phyloP scores from a whole-genome alignment of 192 early-diverging fungal species.

The Entomortierella parvispora region DNA sequence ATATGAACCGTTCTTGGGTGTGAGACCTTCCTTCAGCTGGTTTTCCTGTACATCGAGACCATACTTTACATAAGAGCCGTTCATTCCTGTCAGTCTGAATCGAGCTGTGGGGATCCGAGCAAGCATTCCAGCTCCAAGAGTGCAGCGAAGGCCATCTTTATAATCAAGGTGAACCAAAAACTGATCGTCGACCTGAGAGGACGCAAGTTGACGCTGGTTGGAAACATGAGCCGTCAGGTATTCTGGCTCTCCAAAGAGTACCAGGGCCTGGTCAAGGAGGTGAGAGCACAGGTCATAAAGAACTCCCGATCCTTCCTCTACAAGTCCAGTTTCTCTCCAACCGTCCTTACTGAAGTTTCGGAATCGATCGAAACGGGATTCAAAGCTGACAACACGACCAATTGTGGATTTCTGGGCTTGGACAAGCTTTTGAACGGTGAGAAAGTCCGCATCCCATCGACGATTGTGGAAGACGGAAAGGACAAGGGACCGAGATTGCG shows the following conservation, averaged over 20 bases:
- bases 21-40: conserved; percentile 73
- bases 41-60: conserved; percentile 79
- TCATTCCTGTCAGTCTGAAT: conserved; percentile 74
- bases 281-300: conserved; percentile 78
- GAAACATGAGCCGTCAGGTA: conserved; percentile 66
- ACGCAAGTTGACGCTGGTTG: conserved; percentile 72
- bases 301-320: conserved; percentile 73
- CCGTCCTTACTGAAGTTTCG: conserved; percentile 73
- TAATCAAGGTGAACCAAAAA: conserved; percentile 74
- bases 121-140: conserved; percentile 75
- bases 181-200: conserved; percentile 65
- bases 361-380: conserved; percentile 81
- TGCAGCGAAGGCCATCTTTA: conserved; percentile 66
- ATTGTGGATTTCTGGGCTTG: conserved; percentile 54
- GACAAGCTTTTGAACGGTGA: conserved; percentile 74
- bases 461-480: conserved; percentile 83
- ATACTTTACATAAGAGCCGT: conserved; percentile 73
- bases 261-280: conserved; percentile 72
- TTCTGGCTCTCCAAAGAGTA: conserved; percentile 74
- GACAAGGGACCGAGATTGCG: conserved; percentile 65
- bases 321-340: conserved; percentile 70
- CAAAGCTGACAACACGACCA: conserved; percentile 77
- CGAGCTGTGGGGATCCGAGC: conserved; percentile 69
- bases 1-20: conserved; percentile 59
- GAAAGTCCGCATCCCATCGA: conserved; percentile 85